Evolutionary conservation across 371 early-diverging fungal species (phyloP).

Genomic region (Mucor racemosus): DNA sequence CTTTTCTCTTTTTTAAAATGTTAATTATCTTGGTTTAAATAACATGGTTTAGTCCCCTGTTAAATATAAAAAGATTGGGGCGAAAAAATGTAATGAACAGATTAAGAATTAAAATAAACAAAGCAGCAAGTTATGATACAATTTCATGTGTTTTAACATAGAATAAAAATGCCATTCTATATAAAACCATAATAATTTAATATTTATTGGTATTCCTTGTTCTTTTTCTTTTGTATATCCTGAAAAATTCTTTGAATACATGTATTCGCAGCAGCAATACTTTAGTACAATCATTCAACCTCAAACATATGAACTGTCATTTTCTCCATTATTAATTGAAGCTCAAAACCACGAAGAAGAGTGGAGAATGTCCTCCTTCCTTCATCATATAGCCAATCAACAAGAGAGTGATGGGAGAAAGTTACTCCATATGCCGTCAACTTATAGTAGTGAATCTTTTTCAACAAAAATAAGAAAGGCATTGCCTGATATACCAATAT

Average conservation of each 20-base stretch:
- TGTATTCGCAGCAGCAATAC: neutral
- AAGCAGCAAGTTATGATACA: neutral
- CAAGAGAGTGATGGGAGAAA: neutral
- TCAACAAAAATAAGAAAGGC: neutral
- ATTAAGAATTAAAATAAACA: neutral
- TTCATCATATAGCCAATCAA: neutral
- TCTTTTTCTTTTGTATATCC: too few species aligned
- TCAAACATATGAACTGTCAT: neutral
- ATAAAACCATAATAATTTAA: neutral
- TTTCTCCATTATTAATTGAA: neutral
- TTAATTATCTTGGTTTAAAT: neutral
- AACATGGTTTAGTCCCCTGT: neutral
- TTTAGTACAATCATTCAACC: neutral
- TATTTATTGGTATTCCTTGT: neutral
- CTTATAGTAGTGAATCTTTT: neutral
- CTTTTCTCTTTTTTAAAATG: too few species aligned
- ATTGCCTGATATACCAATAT: neutral
- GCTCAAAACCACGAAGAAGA: neutral
- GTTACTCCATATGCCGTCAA: neutral
- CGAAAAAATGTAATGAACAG: too few species aligned
- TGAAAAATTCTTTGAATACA: neutral
- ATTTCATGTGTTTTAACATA: neutral
- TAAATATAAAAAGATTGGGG: neutral
- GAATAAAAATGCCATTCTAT: neutral
- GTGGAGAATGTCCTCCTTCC: neutral